Percentiles rank a stretch among this genome's conserved stretches.
These are phyloP conservation scores for Cryptosporidium sp. DNA, from an alignment of 169 alveolate species.

Conservation along the genomic window DNA sequence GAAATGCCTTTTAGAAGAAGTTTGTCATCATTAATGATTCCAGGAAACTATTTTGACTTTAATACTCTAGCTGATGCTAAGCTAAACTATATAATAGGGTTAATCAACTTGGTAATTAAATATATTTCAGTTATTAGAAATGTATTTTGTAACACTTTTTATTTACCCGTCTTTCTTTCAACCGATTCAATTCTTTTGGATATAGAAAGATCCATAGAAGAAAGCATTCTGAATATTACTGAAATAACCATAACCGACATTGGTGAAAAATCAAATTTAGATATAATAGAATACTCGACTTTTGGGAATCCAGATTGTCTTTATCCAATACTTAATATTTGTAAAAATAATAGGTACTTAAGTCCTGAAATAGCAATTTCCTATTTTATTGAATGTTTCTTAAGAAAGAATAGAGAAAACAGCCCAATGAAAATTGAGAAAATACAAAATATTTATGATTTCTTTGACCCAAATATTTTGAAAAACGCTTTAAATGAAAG, in stretches of 20 bases:
- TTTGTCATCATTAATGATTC: conserved; percentile 19
- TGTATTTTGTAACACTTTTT: conserved; percentile 1
- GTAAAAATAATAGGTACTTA: conserved; percentile 2
- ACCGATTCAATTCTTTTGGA: conserved; percentile 58
- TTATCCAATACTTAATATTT: conserved; percentile 26
- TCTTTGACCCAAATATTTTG: conserved; percentile 1
- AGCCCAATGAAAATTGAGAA: neutral
- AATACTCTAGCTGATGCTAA: neutral
- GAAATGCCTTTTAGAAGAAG: conserved; percentile 54
- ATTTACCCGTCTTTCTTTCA: conserved; percentile 60
- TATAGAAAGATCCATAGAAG: conserved; percentile 15
- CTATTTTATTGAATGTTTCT: conserved; percentile 21
- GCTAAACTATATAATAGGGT: conserved; percentile 7
- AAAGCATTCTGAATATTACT: conserved; percentile 10
- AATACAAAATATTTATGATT: conserved; percentile 7
- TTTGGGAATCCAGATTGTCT: neutral
- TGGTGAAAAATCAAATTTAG: conserved; percentile 19
- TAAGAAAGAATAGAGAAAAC: conserved; percentile 1
- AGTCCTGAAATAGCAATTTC: conserved; percentile 73
- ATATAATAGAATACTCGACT: conserved; percentile 18
- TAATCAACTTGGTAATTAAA: conserved; percentile 41
- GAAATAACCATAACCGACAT: conserved; percentile 30
- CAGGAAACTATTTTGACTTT: neutral
- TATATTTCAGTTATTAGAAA: conserved; percentile 42
- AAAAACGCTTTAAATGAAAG: conserved; percentile 15